Evolutionary conservation across 2,329 filamentous ascomycete genomes (phyloP).

Genomic region (Epichloe uncinata): DNA sequence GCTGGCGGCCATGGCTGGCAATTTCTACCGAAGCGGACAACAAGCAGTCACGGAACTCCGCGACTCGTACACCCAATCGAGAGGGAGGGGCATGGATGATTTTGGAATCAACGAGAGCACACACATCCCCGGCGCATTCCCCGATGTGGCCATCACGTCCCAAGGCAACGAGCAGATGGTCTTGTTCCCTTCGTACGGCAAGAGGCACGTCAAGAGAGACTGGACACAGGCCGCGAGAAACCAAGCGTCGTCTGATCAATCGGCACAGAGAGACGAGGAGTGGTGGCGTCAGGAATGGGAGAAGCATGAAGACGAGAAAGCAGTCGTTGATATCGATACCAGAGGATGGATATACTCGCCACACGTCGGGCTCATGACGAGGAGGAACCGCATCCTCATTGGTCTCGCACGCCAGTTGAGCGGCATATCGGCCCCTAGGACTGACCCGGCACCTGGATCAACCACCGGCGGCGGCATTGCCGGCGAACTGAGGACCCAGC

Average conservation of each 20-base stretch:
- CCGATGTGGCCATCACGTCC: constrained; percentile 67
- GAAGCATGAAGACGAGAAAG: constrained; percentile 64
- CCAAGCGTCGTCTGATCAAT: constrained; percentile 17
- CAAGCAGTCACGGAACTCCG: constrained; percentile 44
- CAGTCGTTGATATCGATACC: constrained; percentile 86
- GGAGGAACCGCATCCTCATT: constrained; percentile 76
- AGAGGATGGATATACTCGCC: constrained; percentile 91
- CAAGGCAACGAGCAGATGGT: constrained; percentile 86
- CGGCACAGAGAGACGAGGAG: constrained; percentile 46
- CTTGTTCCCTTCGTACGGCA: constrained; percentile 86
- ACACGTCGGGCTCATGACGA: constrained; percentile 68
- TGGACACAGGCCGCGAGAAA: constrained; percentile 19
- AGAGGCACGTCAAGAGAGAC: constrained; percentile 48
- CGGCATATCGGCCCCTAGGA: constrained; percentile 60
- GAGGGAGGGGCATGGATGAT: constrained; percentile 21
- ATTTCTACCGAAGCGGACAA: constrained; percentile 38
- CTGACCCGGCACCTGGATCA: constrained; percentile 16
- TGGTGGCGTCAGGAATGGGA: constrained; percentile 74
- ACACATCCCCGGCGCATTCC: constrained; percentile 62
- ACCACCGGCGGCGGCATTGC: not conserved
- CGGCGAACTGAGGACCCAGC: constrained; percentile 11
- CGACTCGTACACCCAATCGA: constrained; percentile 44
- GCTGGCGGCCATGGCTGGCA: constrained; percentile 52
- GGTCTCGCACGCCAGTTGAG: constrained; percentile 78
- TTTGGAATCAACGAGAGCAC: constrained; percentile 18